Evolutionary conservation across 805 yeast genomes (phyloP).

Genomic region (Candida pini): DNA sequence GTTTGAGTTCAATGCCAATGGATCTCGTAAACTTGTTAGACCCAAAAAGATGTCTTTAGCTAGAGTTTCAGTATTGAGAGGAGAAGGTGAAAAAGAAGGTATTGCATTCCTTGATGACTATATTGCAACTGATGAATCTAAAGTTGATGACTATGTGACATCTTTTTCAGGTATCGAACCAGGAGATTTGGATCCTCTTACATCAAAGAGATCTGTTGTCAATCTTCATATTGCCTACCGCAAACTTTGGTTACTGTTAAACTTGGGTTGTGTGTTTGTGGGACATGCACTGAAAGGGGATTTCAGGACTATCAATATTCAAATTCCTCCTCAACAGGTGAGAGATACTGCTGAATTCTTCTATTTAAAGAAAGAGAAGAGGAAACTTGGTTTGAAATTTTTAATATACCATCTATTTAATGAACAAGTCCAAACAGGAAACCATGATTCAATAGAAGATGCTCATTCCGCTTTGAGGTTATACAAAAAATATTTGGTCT

Average conservation of each 20-base stretch:
- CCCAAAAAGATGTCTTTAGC: conserved; percentile 81
- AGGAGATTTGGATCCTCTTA: conserved; percentile 75
- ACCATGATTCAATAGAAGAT: conserved; percentile 97
- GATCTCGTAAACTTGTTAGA: conserved; percentile 59
- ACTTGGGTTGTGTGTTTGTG: conserved; percentile 84
- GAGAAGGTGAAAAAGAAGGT: conserved; percentile 62
- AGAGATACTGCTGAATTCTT: conserved; percentile 83
- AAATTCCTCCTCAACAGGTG: conserved; percentile 80
- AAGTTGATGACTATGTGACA: conserved; percentile 81
- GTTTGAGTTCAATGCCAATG: conserved; percentile 70
- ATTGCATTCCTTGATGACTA: conserved; percentile 90
- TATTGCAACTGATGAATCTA: conserved; percentile 58
- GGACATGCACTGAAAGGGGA: conserved; percentile 94
- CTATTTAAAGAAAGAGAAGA: conserved; percentile 65
- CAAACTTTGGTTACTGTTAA: conserved; percentile 82
- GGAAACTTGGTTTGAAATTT: conserved; percentile 80
- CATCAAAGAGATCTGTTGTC: conserved; percentile 65
- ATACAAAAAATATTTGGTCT: conserved; percentile 65
- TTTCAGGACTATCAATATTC: conserved; percentile 87
- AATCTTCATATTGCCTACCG: conserved; percentile 79
- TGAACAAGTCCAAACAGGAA: conserved; percentile 80
- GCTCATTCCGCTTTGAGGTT: conserved; percentile 79
- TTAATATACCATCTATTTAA: conserved; percentile 74
- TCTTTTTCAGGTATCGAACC: conserved; percentile 90
- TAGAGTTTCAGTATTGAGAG: conserved; percentile 79